A percentile compares a stretch with the other conserved stretches of the same genome.
Evolutionary conservation across 441 rosid species (phyloP).

Genomic region (Omphalea diandra): DNA sequence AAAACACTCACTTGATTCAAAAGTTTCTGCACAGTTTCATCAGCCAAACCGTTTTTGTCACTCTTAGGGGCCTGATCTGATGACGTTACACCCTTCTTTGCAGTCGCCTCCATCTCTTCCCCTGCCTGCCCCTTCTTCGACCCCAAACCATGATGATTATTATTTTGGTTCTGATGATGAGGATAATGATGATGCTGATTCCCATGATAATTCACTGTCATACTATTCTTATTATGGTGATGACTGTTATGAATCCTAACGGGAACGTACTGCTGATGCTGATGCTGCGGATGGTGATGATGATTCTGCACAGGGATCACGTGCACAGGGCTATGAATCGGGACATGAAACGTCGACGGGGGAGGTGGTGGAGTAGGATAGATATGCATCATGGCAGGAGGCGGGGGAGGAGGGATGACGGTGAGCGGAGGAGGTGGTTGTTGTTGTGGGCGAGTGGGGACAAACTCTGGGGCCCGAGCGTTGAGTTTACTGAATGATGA

Average conservation of each 20-base stretch:
- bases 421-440: conserved; percentile 28
- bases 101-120: conserved; percentile 35
- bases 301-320: conserved; percentile 51
- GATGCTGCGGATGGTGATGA: conserved; percentile 33
- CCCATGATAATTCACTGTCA: conserved; percentile 22
- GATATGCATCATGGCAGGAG: conserved; percentile 52
- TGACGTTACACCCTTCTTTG: conserved; percentile 28
- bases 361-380: conserved; percentile 48
- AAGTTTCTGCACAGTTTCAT: conserved; percentile 69
- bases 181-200: conserved; percentile 38
- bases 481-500: conserved; percentile 74
- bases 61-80: conserved; percentile 21
- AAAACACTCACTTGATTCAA: conserved; percentile 77
- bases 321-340: conserved; percentile 58
- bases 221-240: conserved; percentile 22
- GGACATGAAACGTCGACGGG: conserved; percentile 58
- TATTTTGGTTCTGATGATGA: conserved; percentile 42
- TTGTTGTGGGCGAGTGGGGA: conserved; percentile 58
- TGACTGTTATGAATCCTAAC: conserved; percentile 34
- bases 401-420: conserved; percentile 55
- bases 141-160: conserved; percentile 24
- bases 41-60: conserved; percentile 47
- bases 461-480: conserved; percentile 92
- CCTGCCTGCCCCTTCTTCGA: conserved; percentile 27
- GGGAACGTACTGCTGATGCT: conserved; percentile 30